Evolutionary conservation across 352 stramenopile species (phyloP), one percentile per base, ranked within the genome.

Genomic region (Discostella stelligera): DNA sequence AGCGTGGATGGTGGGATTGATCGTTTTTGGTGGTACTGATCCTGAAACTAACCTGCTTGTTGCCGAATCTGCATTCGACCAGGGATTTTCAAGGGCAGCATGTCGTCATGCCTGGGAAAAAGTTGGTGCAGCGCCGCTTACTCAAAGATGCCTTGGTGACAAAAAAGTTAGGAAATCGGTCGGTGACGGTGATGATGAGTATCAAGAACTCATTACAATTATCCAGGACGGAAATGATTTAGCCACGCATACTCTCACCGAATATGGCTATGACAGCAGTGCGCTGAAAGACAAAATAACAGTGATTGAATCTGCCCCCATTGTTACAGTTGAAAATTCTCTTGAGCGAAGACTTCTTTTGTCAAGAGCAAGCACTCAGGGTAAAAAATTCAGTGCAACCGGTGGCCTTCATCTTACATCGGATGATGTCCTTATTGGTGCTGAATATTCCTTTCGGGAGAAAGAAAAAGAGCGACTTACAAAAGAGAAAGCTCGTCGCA

Each of bases 91-190:
- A 18, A 53, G 46, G 21, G 46, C n/a, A 11, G 46, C 41, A 44
- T 59, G 52, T 27, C 11, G 30, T 6, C 14, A 48, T 46, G 62
- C 44, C n/a, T 59, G 46, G 52, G 18, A 7, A 20, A 70, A 70
- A 21, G 44, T 53, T n/a, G n/a, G n/a, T n/a, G n/a, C n/a, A n/a
- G n/a, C n/a, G n/a, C n/a, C n/a, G n/a, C n/a, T n/a, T n/a, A 11
- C n/a, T 18, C 4, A 53, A 18, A 11, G 3, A 14, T 53, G 46
- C 46, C 46, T 53, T 3, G 2, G 2, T 5, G 21, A 53, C 21
- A 53, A 53, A 53, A 53, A 53, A 11, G 46, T 53, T 11, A 14
- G 46, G 3, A 53, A 53, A 11, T 53, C 46, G 9, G 14, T 53
- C 21, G 46, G 46, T 11, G 46, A 53, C 21, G n/a, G n/a, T n/a